Evolutionary conservation across 2,329 filamentous ascomycete species (phyloP), one percentile per base, ranked within the genome.

Genomic region (Epichloe scottii): DNA sequence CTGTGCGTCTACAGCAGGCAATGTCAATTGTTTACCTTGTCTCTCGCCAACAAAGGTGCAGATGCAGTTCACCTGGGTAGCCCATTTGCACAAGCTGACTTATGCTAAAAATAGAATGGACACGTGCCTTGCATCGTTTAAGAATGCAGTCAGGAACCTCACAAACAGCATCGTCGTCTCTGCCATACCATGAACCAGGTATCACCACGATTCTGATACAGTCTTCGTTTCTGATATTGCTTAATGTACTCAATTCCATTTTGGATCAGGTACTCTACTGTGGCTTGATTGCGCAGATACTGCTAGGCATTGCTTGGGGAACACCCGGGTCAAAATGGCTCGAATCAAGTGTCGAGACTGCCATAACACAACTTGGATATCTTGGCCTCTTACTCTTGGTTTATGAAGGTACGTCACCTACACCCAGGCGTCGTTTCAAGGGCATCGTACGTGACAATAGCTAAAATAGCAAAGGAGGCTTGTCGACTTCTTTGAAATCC

Each of bases 371-470:
- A 53, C 63, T 89, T 1, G 86, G 86, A 0, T 90, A 89, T 60
- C 65, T 89, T 0, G 85, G 86, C 0, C 63, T 89, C n/a, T 74
- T 89, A 6, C 66, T 87, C 26, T 66, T 89, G 1, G 84, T 89
- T 0, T 89, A 80, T 61, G 82, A 89, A 70, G 83, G 81, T 75
- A n/a, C 41, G 35, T 34, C 11, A 10, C 26, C 1, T 41, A 14
- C 3, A 14, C 23, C 30, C 19, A 7, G n/a, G 30, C 26, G 10
- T 7, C 30, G 33, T 34, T 14, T 7, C 3, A 19, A 21, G 26
- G 17, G 7, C 23, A 17, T 19, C 5, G 41, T 5, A 26, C 12
- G 33, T 38, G 23, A 12, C 23, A 21, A 14, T 11, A 17, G 21
- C 19, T 47, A 12, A 39, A 7, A 39, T n/a, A 3, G 7, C 54